Evolutionary conservation across 768 basidiomycete genomes (phyloP), one percentile per base, ranked within the genome.

Genomic region (Lactarius indigo): DNA sequence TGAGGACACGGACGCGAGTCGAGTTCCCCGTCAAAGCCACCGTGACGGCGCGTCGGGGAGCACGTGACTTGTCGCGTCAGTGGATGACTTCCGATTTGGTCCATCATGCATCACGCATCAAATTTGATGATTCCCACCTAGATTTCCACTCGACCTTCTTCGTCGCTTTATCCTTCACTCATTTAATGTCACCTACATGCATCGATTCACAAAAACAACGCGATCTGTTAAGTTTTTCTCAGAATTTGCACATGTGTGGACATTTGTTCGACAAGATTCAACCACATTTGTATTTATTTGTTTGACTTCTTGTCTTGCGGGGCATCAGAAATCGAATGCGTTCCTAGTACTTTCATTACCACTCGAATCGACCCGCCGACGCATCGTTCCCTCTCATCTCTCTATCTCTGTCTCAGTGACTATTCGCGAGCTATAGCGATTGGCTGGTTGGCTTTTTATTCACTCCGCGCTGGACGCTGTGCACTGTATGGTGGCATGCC

Each of bases 381-480:
- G 17, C 55, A 57, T 6, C 55, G 55, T 20, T 31, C 31, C 33
- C 23, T 28, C n/a, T 61, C 47, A 26, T 35, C 60, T 61, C 54
- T 7, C 37, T 2, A 12, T 41, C 54, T 47, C n/a, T 6, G 33
- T 37, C 55, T 52, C 41, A 13, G 55, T 57, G 35, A 62, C 54
- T 37, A 12, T 56, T 41, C 37, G 12, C 20, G n/a, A 50, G 42
- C 42, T 50, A n/a, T 54, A 20, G 33, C 18, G 28, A 41, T 37
- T 17, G 31, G n/a, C 37, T 57, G 56, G 37, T 47, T 52, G 37
- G 35, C 28, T 41, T 35, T 63, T 18, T 59, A 9, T 26, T 47
- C 28, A 41, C 50, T 55, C 57, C 12, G 66, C 66, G 66, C 66
- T 67, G 66, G 66, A 64, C 66, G 66, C 66, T 55, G 50, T 55